Evolutionary conservation across 2,329 filamentous ascomycete species (phyloP).

Genomic region (Cladophialophora yegresii): DNA sequence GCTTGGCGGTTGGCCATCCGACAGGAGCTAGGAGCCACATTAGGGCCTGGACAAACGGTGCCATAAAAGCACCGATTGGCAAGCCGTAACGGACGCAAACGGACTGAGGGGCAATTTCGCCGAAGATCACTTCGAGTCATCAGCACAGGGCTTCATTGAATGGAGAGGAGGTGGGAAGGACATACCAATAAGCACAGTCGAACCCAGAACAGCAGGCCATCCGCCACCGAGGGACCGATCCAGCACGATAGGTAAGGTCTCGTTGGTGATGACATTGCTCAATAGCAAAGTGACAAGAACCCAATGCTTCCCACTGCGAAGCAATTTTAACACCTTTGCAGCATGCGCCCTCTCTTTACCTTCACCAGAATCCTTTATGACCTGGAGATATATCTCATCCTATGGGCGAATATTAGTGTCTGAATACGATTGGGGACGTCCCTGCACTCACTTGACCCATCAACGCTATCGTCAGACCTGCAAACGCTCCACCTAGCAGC

Average conservation of each 20-base stretch:
- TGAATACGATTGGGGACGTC: background rate
- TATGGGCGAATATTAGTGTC: conserved; percentile 44
- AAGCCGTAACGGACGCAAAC: conserved; percentile 95
- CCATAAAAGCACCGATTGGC: conserved; percentile 91
- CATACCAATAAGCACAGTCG: conserved; percentile 89
- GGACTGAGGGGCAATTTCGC: conserved; percentile 93
- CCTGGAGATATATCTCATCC: conserved; percentile 96
- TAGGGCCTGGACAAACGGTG: conserved; percentile 77
- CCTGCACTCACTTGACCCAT: conserved; percentile 59
- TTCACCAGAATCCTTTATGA: conserved; percentile 81
- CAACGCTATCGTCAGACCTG: conserved; percentile 73
- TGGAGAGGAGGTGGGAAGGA: conserved; percentile 13
- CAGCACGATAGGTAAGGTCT: conserved; percentile 90
- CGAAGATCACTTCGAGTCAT: conserved; percentile 77
- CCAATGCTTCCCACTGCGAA: conserved; percentile 95
- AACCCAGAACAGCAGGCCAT: conserved; percentile 89
- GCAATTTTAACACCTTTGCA: conserved; percentile 72
- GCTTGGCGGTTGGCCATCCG: conserved; percentile 92
- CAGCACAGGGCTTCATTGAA: conserved; percentile 11
- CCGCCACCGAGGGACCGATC: conserved; percentile 92
- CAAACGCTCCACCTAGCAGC: conserved; percentile 86
- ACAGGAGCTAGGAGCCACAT: conserved; percentile 92
- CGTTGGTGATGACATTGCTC: conserved; percentile 97
- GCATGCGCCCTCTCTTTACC: conserved; percentile 86
- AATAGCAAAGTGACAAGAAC: conserved; percentile 90